phyloP scores from a whole-genome alignment of 2,329 filamentous ascomycete species.

The Sarocladium brachiariae region DNA sequence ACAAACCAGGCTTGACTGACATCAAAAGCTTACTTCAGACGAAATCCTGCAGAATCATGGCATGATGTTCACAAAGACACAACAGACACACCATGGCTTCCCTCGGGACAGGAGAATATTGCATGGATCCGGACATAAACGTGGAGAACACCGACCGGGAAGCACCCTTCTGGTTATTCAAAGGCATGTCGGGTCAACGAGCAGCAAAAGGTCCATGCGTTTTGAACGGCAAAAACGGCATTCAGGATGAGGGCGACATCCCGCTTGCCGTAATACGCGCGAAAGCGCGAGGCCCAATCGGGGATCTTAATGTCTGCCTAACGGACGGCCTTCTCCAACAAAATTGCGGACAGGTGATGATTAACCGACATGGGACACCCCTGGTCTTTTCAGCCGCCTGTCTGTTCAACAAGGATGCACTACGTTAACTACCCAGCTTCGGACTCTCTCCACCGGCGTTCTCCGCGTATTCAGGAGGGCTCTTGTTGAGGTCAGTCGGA shows the following conservation, averaged over 20 bases:
- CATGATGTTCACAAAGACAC: background rate
- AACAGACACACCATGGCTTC: too few species aligned
- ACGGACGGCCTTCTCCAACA: background rate
- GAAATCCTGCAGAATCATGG: background rate
- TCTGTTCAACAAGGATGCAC: too few species aligned
- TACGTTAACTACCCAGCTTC: background rate
- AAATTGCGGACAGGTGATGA: background rate
- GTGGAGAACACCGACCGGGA: background rate
- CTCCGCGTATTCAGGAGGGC: background rate
- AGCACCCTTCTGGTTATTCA: background rate
- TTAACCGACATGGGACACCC: background rate
- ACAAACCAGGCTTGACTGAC: background rate
- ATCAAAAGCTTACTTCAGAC: background rate
- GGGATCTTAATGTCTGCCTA: background rate
- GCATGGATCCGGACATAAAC: too few species aligned
- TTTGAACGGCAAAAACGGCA: background rate
- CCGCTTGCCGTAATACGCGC: background rate
- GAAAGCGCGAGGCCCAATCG: conserved; percentile 3
- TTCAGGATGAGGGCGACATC: background rate
- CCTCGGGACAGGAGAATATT: too few species aligned
- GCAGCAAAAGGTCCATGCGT: background rate
- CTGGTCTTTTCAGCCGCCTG: too few species aligned
- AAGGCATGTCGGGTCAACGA: background rate
- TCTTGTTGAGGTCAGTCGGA: background rate
- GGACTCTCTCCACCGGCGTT: background rate